Base-by-base conservation (phyloP, 179 eudicot genomes). In the Actinidia polygama region DNA sequence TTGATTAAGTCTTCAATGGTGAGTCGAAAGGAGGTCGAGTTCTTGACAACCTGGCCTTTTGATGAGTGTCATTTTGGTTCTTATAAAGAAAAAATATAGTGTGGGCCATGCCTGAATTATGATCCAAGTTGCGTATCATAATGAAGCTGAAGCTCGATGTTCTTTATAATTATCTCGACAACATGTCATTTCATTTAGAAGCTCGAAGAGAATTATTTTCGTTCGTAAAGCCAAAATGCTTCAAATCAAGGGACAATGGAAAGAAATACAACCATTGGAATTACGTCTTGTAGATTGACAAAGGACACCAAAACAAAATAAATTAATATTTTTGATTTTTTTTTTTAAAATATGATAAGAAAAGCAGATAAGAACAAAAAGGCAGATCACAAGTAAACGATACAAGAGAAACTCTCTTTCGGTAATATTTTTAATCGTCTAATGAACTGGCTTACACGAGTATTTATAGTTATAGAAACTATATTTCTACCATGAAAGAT, bases 131-230 rank as follows among this genome's bases (percentile, higher is more conserved):
- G 36, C 36, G 36, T 30, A 30, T 30, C 36, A 30, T 30, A 30
- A 30, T 30, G 36, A 30, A 30, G 78, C 46, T 30, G 36, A 30
- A 30, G 78, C 46, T 54, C 40, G 53, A 57, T 6, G 7, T 50
- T 24, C 4, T 24, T 21, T 21, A 47, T n/a, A 19, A 49, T 30
- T 36, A 57, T 57, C 23, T 55, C 49, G 64, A 75, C 64, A 57
- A 75, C 18, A 8, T 30, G 66, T 76, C 67, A 57, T 57, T 57
- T 76, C 66, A 36, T 36, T 57, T 76, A 16, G 79, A 76, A 14
- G 10, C 19, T 55, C 0, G 21, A 18, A 23, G 50, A 36, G 50
- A 74, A 74, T 73, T 74, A 74, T 74, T 74, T 74, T 74, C 78
- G 11, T 57, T 18, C 71, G 57, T 55, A 10, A 75, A 16, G 61